phyloP scores from a whole-genome alignment of 1,284 basidiomycete genomes.

The Malassezia vespertilionis region DNA sequence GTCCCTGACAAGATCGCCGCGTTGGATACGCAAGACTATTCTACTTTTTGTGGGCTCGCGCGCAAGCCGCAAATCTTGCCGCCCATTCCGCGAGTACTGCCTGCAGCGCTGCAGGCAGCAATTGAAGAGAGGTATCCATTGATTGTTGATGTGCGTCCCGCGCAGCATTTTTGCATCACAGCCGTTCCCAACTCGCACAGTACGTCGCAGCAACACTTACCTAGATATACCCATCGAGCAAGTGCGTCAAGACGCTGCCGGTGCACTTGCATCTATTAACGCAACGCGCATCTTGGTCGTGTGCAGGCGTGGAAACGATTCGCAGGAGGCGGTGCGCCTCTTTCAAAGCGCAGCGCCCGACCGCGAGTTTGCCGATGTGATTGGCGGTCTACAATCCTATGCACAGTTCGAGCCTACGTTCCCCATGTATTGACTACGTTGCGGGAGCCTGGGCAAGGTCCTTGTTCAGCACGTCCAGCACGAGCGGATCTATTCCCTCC shows the following conservation, averaged over 20 bases:
- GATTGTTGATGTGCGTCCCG: constrained; percentile 13
- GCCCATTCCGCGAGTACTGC: constrained; percentile 8
- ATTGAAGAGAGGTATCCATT: background rate
- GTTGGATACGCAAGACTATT: constrained; percentile 35
- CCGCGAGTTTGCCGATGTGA: constrained; percentile 2
- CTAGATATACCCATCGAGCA: constrained; percentile 8
- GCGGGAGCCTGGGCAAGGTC: constrained; percentile 22
- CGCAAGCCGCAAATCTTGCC: background rate
- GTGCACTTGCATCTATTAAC: background rate
- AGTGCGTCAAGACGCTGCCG: background rate
- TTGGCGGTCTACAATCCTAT: constrained; percentile 6
- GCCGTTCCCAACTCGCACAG: background rate
- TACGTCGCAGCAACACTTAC: background rate
- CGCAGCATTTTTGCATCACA: constrained; percentile 11
- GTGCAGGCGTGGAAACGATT: constrained; percentile 15
- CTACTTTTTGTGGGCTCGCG: constrained; percentile 29
- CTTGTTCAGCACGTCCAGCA: constrained; percentile 34
- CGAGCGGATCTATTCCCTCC: constrained; percentile 30
- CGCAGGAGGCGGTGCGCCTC: constrained; percentile 11
- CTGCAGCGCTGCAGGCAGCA: constrained; percentile 1
- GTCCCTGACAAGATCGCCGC: constrained; percentile 20
- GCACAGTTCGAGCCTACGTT: constrained; percentile 3
- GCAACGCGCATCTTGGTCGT: constrained; percentile 1
- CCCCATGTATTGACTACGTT: constrained; percentile 13
- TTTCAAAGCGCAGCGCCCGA: constrained; percentile 1